Base-by-base conservation (phyloP, 2,329 filamentous ascomycete species). In the Aspergillus sp. region DNA sequence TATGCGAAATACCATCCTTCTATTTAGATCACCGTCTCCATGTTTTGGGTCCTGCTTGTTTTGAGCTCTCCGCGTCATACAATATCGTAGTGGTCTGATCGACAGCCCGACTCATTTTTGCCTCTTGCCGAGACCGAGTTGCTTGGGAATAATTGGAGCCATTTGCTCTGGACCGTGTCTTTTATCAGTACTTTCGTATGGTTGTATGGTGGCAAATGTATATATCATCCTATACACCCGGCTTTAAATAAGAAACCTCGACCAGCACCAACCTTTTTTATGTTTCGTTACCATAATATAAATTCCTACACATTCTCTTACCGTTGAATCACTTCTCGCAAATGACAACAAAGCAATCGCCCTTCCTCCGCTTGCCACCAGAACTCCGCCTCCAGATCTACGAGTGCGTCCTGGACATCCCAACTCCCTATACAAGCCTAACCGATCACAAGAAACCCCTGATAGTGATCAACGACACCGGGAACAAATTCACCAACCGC, bases 351-450 rank as follows among this genome's bases (percentile, higher is more conserved):
- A 19, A 47, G 44, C n/a, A 40, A 45, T 63, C 66, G 1, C 52
- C 55, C 6, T 62, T 73, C 25, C 64, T 73, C 11, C 63, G 55
- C 14, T 59, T 74, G 5, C 71, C 70, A 2, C 48, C 66, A 4
- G 71, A 73, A 52, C 64, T 74, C 17, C 71, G 71, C 9, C 64
- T 73, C 25, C 70, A 69, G 49, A 73, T 73, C 58, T 73, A 73
- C 56, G 65, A 70, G 57, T 72, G 71, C 57, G 66, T 69, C 8
- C 56, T 74, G 8, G 39, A 61, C 17, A 62, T 68, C 12, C 70
- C 67, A 33, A 73, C 73, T 44, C 66, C 71, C 23, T 72, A 72
- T 55, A 47, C 33, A 47, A 31, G 19, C 19, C 33, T 21, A 37
- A 47, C 41, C 6, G 39, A 52, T 11, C n/a, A 33, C 35, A 47